These are phyloP conservation scores for Rhynchosporium secalis DNA, from an alignment of 2,329 filamentous ascomycete genomes.

Conservation along the genomic window DNA sequence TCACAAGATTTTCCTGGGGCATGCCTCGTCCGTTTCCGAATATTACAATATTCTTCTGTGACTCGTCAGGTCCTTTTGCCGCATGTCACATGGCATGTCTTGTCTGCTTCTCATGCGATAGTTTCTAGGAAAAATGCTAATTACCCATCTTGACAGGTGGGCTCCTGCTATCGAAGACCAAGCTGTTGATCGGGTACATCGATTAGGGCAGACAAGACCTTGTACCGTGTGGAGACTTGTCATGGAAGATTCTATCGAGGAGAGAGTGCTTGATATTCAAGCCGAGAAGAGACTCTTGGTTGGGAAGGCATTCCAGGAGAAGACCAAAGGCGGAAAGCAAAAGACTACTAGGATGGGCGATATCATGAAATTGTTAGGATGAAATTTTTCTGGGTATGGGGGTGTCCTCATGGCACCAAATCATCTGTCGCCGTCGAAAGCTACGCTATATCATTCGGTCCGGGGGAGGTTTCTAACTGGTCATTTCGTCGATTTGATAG, in stretches of 20 bases:
- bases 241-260: constrained; percentile 78
- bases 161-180: constrained; percentile 91
- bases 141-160: constrained; percentile 49
- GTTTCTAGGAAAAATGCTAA: too few species aligned
- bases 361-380: constrained; percentile 47
- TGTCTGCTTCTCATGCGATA: too few species aligned
- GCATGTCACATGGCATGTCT: too few species aligned
- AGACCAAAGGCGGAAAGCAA: constrained; percentile 56
- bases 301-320: constrained; percentile 77
- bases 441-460: too few species aligned
- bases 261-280: constrained; percentile 77
- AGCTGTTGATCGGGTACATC: constrained; percentile 83
- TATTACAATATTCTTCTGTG: too few species aligned
- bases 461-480: too few species aligned
- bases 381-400: background rate
- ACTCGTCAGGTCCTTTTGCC: too few species aligned
- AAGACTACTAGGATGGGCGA: constrained; percentile 57
- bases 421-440: too few species aligned
- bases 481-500: too few species aligned
- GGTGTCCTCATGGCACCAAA: background rate
- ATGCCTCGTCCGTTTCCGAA: too few species aligned
- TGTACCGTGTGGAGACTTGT: constrained; percentile 81
- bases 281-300: constrained; percentile 77
- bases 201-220: constrained; percentile 76
- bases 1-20: too few species aligned